Evolutionary conservation across 2,329 filamentous ascomycete species (phyloP).

Genomic region (Colletotrichum nymphaeae): DNA sequence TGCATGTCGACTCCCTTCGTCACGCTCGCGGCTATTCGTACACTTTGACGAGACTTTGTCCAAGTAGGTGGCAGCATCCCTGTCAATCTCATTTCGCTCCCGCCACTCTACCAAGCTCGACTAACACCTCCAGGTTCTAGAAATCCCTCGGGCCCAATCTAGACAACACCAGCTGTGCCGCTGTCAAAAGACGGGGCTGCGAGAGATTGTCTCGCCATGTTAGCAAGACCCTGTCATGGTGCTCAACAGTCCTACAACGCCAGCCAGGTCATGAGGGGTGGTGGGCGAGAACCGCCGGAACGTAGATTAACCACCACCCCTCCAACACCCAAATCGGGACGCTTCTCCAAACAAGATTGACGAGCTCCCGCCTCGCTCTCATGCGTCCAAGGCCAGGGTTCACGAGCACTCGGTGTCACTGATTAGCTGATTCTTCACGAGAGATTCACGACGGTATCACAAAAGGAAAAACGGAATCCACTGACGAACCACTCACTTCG

Average conservation of each 20-base stretch:
- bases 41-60: not conserved
- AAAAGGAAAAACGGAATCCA: too few relatives aligned
- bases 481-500: too few relatives aligned
- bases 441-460: too few relatives aligned
- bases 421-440: not conserved
- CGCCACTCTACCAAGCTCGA: not conserved
- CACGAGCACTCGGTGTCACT: not conserved
- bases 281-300: not conserved
- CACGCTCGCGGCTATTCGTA: not conserved
- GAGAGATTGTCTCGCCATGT: not conserved
- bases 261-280: not conserved
- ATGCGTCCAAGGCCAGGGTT: not conserved
- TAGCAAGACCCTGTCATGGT: not conserved
- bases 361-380: not conserved
- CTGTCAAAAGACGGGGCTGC: not conserved
- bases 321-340: not conserved
- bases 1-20: not conserved
- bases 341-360: conserved; percentile 1
- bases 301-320: conserved; percentile 12
- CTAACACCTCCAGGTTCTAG: not conserved
- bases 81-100: not conserved
- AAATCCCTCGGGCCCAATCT: not conserved
- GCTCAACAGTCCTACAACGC: not conserved
- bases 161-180: not conserved
- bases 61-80: not conserved